phyloP scores from a whole-genome alignment of 2,329 filamentous ascomycete species.

The Dendryphion nanum region DNA sequence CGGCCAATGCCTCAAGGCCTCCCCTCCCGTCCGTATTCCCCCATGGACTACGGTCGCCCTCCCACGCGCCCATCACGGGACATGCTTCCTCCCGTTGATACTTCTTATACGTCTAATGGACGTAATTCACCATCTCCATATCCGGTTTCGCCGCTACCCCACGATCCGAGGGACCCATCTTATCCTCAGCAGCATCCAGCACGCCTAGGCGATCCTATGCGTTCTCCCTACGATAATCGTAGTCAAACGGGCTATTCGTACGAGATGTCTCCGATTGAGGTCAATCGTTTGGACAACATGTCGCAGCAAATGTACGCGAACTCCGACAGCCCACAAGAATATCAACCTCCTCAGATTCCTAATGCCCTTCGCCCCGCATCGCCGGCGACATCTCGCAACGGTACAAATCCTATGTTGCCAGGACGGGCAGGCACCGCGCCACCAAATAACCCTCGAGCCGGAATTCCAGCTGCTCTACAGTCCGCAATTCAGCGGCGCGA shows the following conservation, averaged over 20 bases:
- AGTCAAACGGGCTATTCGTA: constrained; percentile 27
- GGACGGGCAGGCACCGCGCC: constrained; percentile 28
- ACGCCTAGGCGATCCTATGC: constrained; percentile 19
- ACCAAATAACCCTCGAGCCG: constrained; percentile 26
- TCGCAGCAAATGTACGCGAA: constrained; percentile 18
- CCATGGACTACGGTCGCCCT: constrained; percentile 30
- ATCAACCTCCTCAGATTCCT: constrained; percentile 24
- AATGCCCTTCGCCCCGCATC: constrained; percentile 26
- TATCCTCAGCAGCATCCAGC: background rate
- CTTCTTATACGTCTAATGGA: too few species aligned
- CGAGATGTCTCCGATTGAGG: constrained; percentile 36
- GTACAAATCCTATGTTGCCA: constrained; percentile 15
- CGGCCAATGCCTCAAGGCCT: constrained; percentile 19
- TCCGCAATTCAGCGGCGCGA: constrained; percentile 38
- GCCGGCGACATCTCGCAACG: constrained; percentile 16
- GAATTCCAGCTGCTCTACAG: constrained; percentile 31
- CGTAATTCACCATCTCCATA: too few species aligned
- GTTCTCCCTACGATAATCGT: constrained; percentile 32
- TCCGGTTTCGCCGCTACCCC: background rate
- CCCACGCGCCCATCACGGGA: constrained; percentile 16
- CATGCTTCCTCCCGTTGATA: constrained; percentile 31
- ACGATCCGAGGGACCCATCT: background rate
- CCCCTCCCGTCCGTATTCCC: constrained; percentile 25
- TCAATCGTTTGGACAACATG: constrained; percentile 11
- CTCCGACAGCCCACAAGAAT: constrained; percentile 19